A percentile compares a stretch with the other conserved stretches of the same genome.
These are phyloP conservation scores for Hymenoscyphus fructigenus DNA, from an alignment of 2,329 filamentous ascomycete species.

Conservation along the genomic window DNA sequence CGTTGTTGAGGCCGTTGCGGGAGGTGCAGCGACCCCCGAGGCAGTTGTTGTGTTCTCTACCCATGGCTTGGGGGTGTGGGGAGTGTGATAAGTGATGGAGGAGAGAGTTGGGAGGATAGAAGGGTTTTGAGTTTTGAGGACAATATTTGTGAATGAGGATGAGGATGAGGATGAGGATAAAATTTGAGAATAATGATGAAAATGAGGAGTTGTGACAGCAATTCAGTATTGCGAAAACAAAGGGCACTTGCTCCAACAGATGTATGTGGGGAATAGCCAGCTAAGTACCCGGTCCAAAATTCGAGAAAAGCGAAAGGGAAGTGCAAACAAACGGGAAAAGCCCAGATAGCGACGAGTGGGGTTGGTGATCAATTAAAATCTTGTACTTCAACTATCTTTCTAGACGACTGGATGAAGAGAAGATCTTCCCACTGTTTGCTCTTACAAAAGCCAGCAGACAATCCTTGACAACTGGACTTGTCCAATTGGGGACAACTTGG, in stretches of 20 bases:
- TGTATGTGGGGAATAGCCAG: not conserved
- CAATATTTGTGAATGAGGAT: not conserved
- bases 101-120: too few species aligned
- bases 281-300: not conserved
- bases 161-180: not conserved
- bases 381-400: constrained; percentile 4
- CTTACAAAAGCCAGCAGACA: constrained; percentile 10
- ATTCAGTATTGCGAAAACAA: not conserved
- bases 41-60: constrained; percentile 1
- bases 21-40: constrained; percentile 4
- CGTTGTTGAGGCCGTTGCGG: not conserved
- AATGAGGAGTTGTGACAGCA: not conserved
- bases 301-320: too few species aligned
- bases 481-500: not conserved
- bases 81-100: too few species aligned
- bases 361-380: constrained; percentile 2
- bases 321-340: not conserved
- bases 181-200: not conserved
- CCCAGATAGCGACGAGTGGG: not conserved
- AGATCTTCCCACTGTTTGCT: constrained; percentile 1
- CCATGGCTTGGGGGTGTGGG: not conserved
- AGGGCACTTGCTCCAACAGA: not conserved
- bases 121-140: too few species aligned
- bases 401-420: constrained; percentile 3
- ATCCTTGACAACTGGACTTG: not conserved